Base-by-base conservation (phyloP, 2,329 filamentous ascomycete species). In the Trichoderma koningiopsis region DNA sequence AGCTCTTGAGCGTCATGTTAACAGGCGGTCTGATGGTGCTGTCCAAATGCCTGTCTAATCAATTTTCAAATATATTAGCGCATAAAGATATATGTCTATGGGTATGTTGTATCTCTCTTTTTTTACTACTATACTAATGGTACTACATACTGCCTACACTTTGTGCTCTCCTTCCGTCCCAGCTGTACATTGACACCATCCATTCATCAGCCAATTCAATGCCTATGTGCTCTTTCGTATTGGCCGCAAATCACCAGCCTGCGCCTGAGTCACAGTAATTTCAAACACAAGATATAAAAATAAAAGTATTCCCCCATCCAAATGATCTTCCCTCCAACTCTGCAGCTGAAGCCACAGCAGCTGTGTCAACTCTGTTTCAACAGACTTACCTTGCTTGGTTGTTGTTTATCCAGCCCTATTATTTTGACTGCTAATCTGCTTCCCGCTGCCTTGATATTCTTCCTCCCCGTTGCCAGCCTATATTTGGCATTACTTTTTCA, bases 181-280 rank as follows among this genome's bases (percentile, higher is more conserved):
- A 55, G 35, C 57, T 52, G 66, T 58, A 56, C 47, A 57, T 68
- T 55, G 65, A 69, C 67, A 49, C 60, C 67, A 53, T 35, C 47
- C 31, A 33, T 33, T 10, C 53, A 29, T 31, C 31, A 49, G 11
- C 22, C n/a, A 49, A 22, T 22, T 49, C 43, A 31, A 69, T 60
- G 61, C 61, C 55, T 27, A 40, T 68, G 65, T 65, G 53, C 68
- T 43, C 68, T 65, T 53, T 59, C 47, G 35, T 35, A 11, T 56
- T 57, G 58, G 60, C 55, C 29, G 60, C 68, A 69, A 69, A 69
- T 69, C 68, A 60, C 68, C 68, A 60, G 68, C 53, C 68, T 65
- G 68, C 61, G 55, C 68, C 61, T 47, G 49, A 60, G 49, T 33
- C 56, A 55, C 58, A 43, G 43, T 27, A 43, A 60, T 40, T 52